Base-by-base conservation (phyloP, 2,329 filamentous ascomycete genomes). In the Aspergillus hortae region DNA sequence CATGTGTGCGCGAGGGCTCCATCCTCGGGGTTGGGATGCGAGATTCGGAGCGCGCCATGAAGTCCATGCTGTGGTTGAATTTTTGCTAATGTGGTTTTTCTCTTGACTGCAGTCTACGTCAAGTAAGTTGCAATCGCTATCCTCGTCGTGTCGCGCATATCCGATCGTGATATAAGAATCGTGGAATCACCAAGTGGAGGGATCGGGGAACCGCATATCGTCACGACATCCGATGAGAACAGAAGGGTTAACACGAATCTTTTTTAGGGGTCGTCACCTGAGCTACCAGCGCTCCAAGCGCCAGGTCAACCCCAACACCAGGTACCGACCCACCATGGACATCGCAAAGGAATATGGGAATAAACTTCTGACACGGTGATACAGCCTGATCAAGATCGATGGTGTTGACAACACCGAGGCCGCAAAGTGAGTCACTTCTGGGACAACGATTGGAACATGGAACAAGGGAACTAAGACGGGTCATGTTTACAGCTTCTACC, bases 251-350 rank as follows among this genome's bases (percentile, higher is more conserved):
- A 72, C 65, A 64, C 61, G 61, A 58, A 56, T 63, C 11, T 60
- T 53, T 65, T 32, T 61, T 74, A 95, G 90, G 90, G 92, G 91
- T 83, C 92, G 91, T 80, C 92, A 97, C 87, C 82, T 97, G 81
- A 92, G 88, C 81, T 96, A 96, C 85, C 88, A 95, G 85, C 89
- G 92, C 79, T 88, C 88, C 77, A 92, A 95, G 84, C 89, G 90
- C 80, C 88, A 84, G 80, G 91, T 87, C 75, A 91, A 89, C 83
- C 88, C 92, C 69, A 87, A 87, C 80, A 95, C 89, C 70, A 89
- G 71, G 72, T 74, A 68, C 51, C 43, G 60, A 63, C 54, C 54
- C 51, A 48, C 54, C 46, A 49, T 21, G 47, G 43, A 52, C 32
- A 53, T 52, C 33, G 35, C 44, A 44, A 30, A 41, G 48, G 46